These are phyloP conservation scores for Blastomyces emzantsi DNA, from an alignment of 2,329 filamentous ascomycete genomes.

Conservation along the genomic window DNA sequence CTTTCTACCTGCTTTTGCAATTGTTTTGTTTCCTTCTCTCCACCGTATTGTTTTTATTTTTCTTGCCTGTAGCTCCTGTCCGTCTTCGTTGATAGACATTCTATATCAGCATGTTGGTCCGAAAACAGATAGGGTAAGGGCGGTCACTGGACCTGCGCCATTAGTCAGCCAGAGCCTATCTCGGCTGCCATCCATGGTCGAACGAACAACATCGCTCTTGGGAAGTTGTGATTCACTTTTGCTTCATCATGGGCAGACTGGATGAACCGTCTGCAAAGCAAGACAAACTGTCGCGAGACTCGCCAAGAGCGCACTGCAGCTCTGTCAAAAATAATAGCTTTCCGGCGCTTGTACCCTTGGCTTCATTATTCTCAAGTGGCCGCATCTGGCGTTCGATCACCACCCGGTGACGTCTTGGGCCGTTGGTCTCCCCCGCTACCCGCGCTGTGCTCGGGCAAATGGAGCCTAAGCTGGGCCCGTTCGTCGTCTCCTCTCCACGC, in stretches of 20 bases:
- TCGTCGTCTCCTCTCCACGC: not conserved
- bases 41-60: too few species aligned
- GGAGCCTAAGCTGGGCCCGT: conserved; percentile 10
- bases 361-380: not conserved
- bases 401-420: not conserved
- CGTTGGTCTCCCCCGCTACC: not conserved
- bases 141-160: not conserved
- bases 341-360: too few species aligned
- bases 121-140: not conserved
- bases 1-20: not conserved
- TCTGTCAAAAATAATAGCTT: not conserved
- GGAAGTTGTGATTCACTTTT: too few species aligned
- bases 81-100: too few species aligned
- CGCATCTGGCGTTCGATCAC: not conserved
- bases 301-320: not conserved
- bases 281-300: not conserved
- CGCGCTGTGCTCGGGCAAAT: conserved; percentile 12
- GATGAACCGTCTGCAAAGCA: too few species aligned
- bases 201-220: not conserved
- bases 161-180: not conserved
- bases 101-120: too few species aligned
- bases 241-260: not conserved
- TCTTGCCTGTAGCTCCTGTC: too few species aligned
- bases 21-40: too few species aligned
- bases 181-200: not conserved